These are phyloP conservation scores for Myochromella boudieri DNA, from an alignment of 768 basidiomycete genomes.

Conservation along the genomic window DNA sequence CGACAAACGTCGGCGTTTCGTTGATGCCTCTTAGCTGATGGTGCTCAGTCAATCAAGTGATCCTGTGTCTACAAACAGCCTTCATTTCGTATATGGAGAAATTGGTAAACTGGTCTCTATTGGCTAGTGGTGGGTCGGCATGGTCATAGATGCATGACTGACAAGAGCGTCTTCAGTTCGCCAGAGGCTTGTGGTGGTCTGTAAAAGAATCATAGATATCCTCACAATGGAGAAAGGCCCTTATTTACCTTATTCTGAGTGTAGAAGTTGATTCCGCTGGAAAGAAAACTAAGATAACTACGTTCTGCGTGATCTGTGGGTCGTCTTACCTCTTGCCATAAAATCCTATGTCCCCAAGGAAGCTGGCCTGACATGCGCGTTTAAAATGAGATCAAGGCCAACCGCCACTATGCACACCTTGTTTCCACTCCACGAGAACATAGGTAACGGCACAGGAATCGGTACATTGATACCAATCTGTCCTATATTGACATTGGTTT, in stretches of 20 bases:
- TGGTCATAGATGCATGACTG: constrained; percentile 78
- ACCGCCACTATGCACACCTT: no score
- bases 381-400: no score
- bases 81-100: neutral
- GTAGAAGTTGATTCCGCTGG: constrained; percentile 90
- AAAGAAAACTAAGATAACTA: constrained; percentile 3
- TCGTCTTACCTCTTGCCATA: constrained; percentile 76
- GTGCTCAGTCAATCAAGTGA: no score
- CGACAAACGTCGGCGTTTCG: no score
- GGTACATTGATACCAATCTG: constrained; percentile 94
- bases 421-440: constrained; percentile 98
- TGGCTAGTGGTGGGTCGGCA: constrained; percentile 85
- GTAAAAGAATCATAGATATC: no score
- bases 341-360: constrained; percentile 85
- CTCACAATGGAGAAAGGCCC: no score
- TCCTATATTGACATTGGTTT: constrained; percentile 83
- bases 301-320: neutral
- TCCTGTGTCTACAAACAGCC: neutral
- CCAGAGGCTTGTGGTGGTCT: constrained; percentile 95
- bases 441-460: constrained; percentile 87
- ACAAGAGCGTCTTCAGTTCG: constrained; percentile 81
- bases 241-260: constrained; percentile 90
- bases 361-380: constrained; percentile 49
- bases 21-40: no score
- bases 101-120: constrained; percentile 20